Base-by-base conservation (phyloP, 257 asterid species). In the Schizonepeta tenuifolia region DNA sequence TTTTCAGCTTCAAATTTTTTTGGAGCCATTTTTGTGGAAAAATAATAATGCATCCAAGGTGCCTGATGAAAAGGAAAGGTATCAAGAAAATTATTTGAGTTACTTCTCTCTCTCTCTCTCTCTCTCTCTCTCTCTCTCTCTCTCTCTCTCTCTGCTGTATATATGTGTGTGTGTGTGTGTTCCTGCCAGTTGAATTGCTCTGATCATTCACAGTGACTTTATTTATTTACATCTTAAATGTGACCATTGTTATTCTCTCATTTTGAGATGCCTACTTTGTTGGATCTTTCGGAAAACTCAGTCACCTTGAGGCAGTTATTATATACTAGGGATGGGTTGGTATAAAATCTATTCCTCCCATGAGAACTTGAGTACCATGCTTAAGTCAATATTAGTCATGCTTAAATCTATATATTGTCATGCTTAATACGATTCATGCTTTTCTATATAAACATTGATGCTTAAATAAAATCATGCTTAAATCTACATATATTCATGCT, bases 21-120 rank as follows among this genome's bases (percentile, higher is more conserved):
- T 89, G 78, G 98, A 90, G 84, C 98, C 98, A 43, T 70, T 90
- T 74, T 77, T 86, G 63, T 93, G 98, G 98, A 90, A 89, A 88
- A 88, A 80, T 4, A 81, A 79, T 33, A 76, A 73, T 49, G 69
- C 75, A n/a, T 44, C 80, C 13, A 80, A 74, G 83, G 77, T 44
- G 61, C 44, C 83, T 65, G 81, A 75, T 64, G 35, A 69, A 22
- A 81, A 85, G 57, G 96, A 93, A 81, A 93, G 98, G 98, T 92
- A 80, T 49, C 62, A 46, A 63, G 31, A 53, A 51, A 69, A 9
- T 21, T 66, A 26, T 46, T 50, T 28, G 57, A 61, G 53, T 50
- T 51, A 51, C 57, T 22, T 61, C 12, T 35, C 67, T 21, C 11
- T 7, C 6, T 54, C 35, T 20, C 10, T 1, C 18, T 21, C 14